Conservation (phyloP, 768 basidiomycete species). For the Mycena filopes region DNA sequence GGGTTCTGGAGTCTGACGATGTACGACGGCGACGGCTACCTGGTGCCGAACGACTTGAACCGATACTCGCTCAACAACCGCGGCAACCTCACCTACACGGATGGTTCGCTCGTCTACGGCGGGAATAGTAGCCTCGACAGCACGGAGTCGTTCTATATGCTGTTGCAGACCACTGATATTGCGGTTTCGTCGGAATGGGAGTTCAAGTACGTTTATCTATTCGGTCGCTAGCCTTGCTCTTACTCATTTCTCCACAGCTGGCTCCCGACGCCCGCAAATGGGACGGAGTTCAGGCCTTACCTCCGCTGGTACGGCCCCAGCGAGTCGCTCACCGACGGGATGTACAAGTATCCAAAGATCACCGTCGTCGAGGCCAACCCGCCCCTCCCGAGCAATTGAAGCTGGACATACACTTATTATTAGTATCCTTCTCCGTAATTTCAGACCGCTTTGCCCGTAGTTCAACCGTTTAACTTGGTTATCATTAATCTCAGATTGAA, state of each 20-base stretch:
- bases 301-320: constrained; percentile 4
- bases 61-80: constrained; percentile 15
- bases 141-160: constrained; percentile 4
- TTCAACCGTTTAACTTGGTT: too few relatives aligned
- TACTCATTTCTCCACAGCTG: neutral
- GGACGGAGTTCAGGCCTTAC: neutral
- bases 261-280: constrained; percentile 1
- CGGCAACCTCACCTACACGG: constrained; percentile 16
- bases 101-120: constrained; percentile 7
- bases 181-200: constrained; percentile 5
- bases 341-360: constrained; percentile 12
- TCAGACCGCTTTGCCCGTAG: too few relatives aligned
- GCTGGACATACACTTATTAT: too few relatives aligned
- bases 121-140: neutral
- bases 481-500: too few relatives aligned
- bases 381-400: neutral
- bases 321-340: neutral
- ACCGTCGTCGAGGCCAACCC: constrained; percentile 17
- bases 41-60: constrained; percentile 9
- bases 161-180: constrained; percentile 1
- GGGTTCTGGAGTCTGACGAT: constrained; percentile 25
- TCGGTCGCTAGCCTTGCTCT: neutral
- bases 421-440: too few relatives aligned
- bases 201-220: constrained; percentile 10
- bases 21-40: constrained; percentile 5